Evolutionary conservation across 768 basidiomycete genomes (phyloP), one percentile per base, ranked within the genome.

Genomic region (Candolleomyces efflorescens): DNA sequence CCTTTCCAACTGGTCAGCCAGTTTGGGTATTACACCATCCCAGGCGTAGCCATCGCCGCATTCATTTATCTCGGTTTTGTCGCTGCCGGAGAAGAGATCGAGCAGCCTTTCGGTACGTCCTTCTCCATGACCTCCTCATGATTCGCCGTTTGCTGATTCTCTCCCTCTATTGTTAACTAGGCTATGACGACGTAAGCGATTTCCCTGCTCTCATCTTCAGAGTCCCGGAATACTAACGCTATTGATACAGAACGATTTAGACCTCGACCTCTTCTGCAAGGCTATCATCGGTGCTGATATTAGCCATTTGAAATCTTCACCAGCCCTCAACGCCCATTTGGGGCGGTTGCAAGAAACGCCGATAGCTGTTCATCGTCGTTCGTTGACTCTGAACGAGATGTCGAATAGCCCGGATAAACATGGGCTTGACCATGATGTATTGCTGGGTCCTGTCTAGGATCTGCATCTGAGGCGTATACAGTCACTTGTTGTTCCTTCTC

Each of bases 41-140:
- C 84, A 1, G 87, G 86, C 39, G 84, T 86, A 5, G 75, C 76
- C 15, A 77, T 89, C 43, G 85, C 87, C 1, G 73, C 84, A 0
- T 87, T 87, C 70, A 86, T 88, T 55, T 89, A 87, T 69, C 78
- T 90, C n/a, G 87, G 86, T 22, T 87, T 90, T 68, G 65, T 91
- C 20, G 85, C 87, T 6, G 85, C 87, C 1, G 87, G 84, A 20
- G 83, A 86, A 62, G 86, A 85, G 64, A 86, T 85, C 47, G 85
- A 85, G 66, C 85, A 86, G 65, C 85, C 85, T 0, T 86, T 86
- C 64, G 85, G 82, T 82, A 52, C 26, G 80, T 65, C 10, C 53
- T 47, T 50, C 3, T 52, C n/a, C 39, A 18, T 45, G 38, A 43
- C 32, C 44, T 22, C 15, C 12, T 37, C 39, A 53, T 46, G 41